Evolutionary conservation across 306 rosid species (phyloP), one percentile per base, ranked within the genome.

Genomic region (Aeschynomene evenia): DNA sequence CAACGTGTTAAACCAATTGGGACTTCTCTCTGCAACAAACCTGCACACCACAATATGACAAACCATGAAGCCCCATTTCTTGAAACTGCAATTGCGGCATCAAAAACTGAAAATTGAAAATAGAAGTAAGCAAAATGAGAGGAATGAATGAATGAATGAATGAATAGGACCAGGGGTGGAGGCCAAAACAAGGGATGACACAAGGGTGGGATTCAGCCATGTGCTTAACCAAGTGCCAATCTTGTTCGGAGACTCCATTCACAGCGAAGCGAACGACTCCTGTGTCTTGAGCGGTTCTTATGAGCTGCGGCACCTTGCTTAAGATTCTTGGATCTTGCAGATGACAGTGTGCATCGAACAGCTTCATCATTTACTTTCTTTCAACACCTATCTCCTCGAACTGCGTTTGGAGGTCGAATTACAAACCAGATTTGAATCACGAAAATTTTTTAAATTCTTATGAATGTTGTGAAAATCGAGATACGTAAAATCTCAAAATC

Each of bases 271-370:
- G 76, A 16, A 63, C 83, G 18, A 93, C 90, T 3, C 98, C 97
- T 14, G 74, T 56, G 15, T 84, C 85, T 18, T 81, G 75, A 12
- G 91, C 87, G 4, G 80, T 10, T 2, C 82, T 73, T 14, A 90
- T 88, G 31, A 94, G 54, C 43, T 82, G 81, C 5, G 92, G 85
- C 4, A 77, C 79, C 53, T 85, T 82, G 61, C 72, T 59, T 19
- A 85, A 34, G 66, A 90, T 87, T 84, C 89, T 90, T 60, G 96
- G 83, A 73, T 94, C 96, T 60, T 94, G 97, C 14, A 90, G 84
- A 68, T 90, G 97, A 81, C 97, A 90, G 81, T 94, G 97, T 0
- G 97, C 95, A 48, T 90, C 96, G 52, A 94, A 87, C n/a, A 94
- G 69, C 65, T 82, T 86, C 86, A 92, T 71, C 74, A 67, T 82